Conservation (phyloP, 345 rosid species). For the Eucalyptus regnans region DNA sequence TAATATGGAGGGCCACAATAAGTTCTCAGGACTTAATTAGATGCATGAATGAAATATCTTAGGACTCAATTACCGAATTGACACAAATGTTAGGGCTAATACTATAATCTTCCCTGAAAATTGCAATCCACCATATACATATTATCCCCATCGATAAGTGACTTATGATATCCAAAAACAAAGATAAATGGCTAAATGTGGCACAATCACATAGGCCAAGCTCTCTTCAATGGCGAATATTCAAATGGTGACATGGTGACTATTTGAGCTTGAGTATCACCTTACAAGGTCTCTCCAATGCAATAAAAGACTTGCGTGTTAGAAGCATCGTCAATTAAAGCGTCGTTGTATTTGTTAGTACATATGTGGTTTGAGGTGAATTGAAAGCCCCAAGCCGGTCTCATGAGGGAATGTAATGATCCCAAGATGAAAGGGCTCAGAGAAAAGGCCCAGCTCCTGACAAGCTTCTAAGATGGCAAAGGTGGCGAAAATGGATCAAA, state of each 20-base stretch:
- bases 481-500: background rate
- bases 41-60: background rate
- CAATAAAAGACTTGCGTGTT: background rate
- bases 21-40: background rate
- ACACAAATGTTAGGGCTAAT: background rate
- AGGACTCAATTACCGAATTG: background rate
- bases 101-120: background rate
- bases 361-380: background rate
- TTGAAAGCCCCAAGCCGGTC: background rate
- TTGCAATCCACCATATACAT: background rate
- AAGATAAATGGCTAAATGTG: background rate
- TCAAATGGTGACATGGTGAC: background rate
- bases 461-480: background rate
- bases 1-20: background rate
- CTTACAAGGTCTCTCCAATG: background rate
- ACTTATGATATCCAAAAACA: background rate
- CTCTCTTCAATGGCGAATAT: background rate
- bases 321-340: background rate
- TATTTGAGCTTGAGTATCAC: background rate
- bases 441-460: background rate
- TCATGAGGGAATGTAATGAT: background rate
- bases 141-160: background rate
- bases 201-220: background rate
- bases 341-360: fast-evolving
- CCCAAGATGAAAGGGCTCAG: background rate